phyloP scores from a whole-genome alignment of 148 eudicot species.

The Diospyros kaki region DNA sequence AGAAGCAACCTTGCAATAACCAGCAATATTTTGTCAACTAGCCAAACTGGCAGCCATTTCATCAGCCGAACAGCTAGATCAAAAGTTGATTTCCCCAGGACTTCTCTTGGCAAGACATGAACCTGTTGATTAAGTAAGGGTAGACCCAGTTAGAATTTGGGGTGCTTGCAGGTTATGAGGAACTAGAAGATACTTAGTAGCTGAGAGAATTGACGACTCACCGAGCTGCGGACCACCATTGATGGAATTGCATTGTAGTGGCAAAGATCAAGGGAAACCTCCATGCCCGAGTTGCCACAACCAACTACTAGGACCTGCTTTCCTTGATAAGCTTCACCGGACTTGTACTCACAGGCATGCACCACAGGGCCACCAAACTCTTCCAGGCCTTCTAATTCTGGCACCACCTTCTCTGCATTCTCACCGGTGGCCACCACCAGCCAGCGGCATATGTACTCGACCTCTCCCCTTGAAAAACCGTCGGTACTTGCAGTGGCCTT shows the following conservation, averaged over 20 bases:
- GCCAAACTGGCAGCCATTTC: slow-evolving; percentile 49
- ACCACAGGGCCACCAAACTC: slow-evolving; percentile 63
- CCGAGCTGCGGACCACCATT: slow-evolving; percentile 77
- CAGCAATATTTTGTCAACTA: slow-evolving; percentile 64
- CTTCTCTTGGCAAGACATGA: slow-evolving; percentile 78
- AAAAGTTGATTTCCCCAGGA: slow-evolving; percentile 74
- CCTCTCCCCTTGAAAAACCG: slow-evolving; percentile 18
- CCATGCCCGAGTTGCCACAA: slow-evolving; percentile 98
- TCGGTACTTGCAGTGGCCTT: neutral
- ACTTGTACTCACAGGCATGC: slow-evolving; percentile 80
- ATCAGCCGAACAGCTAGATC: slow-evolving; percentile 61
- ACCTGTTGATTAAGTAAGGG: slow-evolving; percentile 39
- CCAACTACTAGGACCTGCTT: slow-evolving; percentile 78
- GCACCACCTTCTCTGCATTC: slow-evolving; percentile 87
- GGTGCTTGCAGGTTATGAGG: neutral
- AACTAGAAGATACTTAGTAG: neutral
- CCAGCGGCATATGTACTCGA: slow-evolving; percentile 86
- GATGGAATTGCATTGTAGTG: slow-evolving; percentile 59
- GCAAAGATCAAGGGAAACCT: slow-evolving; percentile 90
- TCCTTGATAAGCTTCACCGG: slow-evolving; percentile 54
- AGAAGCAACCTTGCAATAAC: slow-evolving; percentile 38
- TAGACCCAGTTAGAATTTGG: neutral
- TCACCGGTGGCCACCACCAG: slow-evolving; percentile 95
- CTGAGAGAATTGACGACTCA: slow-evolving; percentile 21
- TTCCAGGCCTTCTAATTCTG: slow-evolving; percentile 69